A percentile compares a stretch with the other conserved stretches of the same genome.
Conservation (phyloP, 2,329 filamentous ascomycete species). For the Stachybotrys echinatus region DNA sequence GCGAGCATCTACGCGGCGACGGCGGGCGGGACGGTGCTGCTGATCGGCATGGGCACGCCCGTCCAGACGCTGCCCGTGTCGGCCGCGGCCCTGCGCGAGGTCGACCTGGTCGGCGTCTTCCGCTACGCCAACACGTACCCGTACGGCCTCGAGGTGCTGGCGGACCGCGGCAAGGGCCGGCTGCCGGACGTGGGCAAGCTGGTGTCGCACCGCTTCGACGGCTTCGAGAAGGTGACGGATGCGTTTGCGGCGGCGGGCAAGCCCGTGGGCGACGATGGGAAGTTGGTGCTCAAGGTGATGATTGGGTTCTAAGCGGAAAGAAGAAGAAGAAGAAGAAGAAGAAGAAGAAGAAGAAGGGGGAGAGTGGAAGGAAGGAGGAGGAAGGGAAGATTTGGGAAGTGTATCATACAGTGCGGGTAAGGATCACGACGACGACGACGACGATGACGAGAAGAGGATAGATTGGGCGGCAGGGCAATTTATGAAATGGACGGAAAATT, state of each 20-base stretch:
- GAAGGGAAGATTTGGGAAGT: not conserved
- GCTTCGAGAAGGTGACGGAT: conserved; percentile 6
- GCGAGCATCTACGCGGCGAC: conserved; percentile 22
- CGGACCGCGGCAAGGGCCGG: conserved; percentile 4
- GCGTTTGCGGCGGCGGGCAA: conserved; percentile 9
- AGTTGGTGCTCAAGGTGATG: conserved; percentile 12
- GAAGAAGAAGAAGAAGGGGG: not conserved
- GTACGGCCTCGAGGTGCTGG: conserved; percentile 11
- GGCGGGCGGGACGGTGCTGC: conserved; percentile 46
- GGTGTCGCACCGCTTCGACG: conserved; percentile 9
- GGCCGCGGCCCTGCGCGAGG: conserved; percentile 4
- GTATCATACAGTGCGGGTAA: not conserved
- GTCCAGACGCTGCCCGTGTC: conserved; percentile 47
- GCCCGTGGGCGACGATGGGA: conserved; percentile 9
- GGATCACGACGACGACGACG: not conserved
- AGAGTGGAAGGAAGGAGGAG: not conserved
- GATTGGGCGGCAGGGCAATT: too few species aligned
- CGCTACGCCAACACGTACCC: conserved; percentile 12
- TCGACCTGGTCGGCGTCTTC: conserved; percentile 2
- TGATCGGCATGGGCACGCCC: conserved; percentile 56
- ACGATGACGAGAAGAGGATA: too few species aligned
- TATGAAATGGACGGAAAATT: too few species aligned
- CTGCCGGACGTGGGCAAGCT: conserved; percentile 11
- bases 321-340: not conserved
- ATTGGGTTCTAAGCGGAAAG: conserved; percentile 7